Conservation (phyloP, 306 rosid species). For the Psophocarpus tetragonolobus region DNA sequence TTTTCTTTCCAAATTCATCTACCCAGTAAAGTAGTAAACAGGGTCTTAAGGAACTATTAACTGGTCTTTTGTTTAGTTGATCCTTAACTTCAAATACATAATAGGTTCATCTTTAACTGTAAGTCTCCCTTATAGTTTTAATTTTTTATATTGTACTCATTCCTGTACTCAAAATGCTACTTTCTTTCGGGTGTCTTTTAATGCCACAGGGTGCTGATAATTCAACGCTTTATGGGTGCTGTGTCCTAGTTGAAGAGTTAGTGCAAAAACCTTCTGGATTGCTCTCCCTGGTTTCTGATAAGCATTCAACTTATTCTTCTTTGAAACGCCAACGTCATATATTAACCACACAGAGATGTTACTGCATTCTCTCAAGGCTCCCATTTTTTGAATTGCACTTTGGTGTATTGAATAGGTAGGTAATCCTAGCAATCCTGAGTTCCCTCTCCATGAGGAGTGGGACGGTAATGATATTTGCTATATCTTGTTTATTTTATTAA, state of each 20-base stretch:
- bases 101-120: not conserved
- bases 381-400: conserved; percentile 95
- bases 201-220: conserved; percentile 83
- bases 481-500: not conserved
- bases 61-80: conserved; percentile 4
- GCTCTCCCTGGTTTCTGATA: conserved; percentile 72
- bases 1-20: not conserved
- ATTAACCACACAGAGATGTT: conserved; percentile 89
- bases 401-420: conserved; percentile 85
- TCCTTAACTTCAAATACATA: not conserved
- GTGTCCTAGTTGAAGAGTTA: conserved; percentile 90
- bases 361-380: conserved; percentile 92
- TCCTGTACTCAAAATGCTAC: not conserved
- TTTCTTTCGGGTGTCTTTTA: not conserved
- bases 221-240: conserved; percentile 96
- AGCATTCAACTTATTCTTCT: conserved; percentile 53
- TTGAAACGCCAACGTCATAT: conserved; percentile 83
- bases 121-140: not conserved
- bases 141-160: not conserved
- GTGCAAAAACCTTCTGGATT: conserved; percentile 90
- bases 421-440: conserved; percentile 15
- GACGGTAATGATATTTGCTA: conserved; percentile 21
- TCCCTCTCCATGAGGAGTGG: conserved; percentile 4
- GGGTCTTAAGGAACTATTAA: not conserved
- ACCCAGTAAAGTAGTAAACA: not conserved